Conservation (phyloP, 1,284 basidiomycete genomes). For the Thecaphora frezii region DNA sequence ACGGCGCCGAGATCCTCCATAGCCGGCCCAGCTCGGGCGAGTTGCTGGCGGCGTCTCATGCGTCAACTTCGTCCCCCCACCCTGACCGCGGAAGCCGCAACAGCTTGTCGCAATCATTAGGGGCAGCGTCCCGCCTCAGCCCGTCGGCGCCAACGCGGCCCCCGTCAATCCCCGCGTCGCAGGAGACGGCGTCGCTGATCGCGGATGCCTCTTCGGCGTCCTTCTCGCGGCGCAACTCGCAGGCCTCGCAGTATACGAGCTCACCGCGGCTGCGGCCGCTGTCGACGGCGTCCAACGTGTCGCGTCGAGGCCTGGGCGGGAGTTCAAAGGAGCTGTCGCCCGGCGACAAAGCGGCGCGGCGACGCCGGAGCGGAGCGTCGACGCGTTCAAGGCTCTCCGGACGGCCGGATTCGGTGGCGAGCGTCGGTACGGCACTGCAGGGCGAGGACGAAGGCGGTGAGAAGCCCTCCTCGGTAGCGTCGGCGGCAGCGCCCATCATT, state of each 20-base stretch:
- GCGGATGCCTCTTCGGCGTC: slow-evolving; percentile 21
- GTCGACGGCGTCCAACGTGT: slow-evolving; percentile 12
- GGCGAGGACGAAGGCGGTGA: no score
- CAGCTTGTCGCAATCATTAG: neutral
- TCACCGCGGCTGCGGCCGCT: slow-evolving; percentile 20
- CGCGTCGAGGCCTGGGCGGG: slow-evolving; percentile 6
- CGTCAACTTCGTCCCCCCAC: neutral
- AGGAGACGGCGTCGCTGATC: slow-evolving; percentile 36
- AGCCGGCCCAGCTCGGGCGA: no score
- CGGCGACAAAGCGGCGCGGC: neutral
- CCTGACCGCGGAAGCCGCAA: neutral
- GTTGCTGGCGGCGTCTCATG: neutral
- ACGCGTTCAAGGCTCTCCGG: neutral
- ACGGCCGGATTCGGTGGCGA: neutral
- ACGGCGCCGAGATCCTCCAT: no score
- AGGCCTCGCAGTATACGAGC: slow-evolving; percentile 14
- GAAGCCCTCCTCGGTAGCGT: neutral
- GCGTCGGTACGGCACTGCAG: neutral
- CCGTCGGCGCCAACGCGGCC: slow-evolving; percentile 23
- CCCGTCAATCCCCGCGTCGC: slow-evolving; percentile 22
- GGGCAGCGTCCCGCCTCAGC: slow-evolving; percentile 4
- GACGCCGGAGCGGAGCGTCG: neutral
- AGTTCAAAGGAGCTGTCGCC: neutral
- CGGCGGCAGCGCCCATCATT: slow-evolving; percentile 4
- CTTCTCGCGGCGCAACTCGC: slow-evolving; percentile 23